Base-by-base conservation (phyloP, 345 rosid species). In the Salix purpurea region DNA sequence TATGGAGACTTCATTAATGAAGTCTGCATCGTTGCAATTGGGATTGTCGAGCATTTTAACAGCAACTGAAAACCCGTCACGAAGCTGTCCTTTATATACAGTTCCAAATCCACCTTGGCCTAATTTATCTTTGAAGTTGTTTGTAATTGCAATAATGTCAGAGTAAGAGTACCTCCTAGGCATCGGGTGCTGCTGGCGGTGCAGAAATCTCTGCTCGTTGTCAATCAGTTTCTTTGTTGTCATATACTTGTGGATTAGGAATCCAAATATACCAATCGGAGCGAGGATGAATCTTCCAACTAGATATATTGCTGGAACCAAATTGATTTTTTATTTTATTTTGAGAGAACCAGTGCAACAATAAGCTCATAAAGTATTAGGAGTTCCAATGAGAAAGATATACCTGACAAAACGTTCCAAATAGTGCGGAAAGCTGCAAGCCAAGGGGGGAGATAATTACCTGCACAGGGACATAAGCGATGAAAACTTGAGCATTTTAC, bases 101-200 rank as follows among this genome's bases (percentile, higher is more conserved):
- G 72, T 64, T 58, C 84, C 84, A 65, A 69, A 81, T 4, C 81
- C 54, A n/a, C 84, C 84, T 73, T 74, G 66, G 40, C 84, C 84
- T 18, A 81, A 58, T 66, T 70, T 77, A 14, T 73, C 75, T 64
- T 74, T 77, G 42, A 81, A 81, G 23, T 77, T 71, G 42, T 52
- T 36, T 50, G 84, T 81, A 12, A 81, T 73, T 66, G 54, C 72
- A 65, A 73, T 60, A 14, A 81, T 36, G 34, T 77, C 76, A 24
- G 78, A 64, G 65, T 54, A 81, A 30, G 78, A 52, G 61, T 77
- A 81, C 78, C 78, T 73, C 65, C 64, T 65, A 37, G 73, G 75
- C 30, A 65, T 32, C 72, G 46, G 54, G 26, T 74, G 28, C 39
- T 11, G 74, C 54, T 30, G 48, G 74, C 52, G 66, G 37, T 19